Evolutionary conservation across 2,329 filamentous ascomycete genomes (phyloP), one percentile per base, ranked within the genome.

Genomic region (Dothiorella sarmentorum): DNA sequence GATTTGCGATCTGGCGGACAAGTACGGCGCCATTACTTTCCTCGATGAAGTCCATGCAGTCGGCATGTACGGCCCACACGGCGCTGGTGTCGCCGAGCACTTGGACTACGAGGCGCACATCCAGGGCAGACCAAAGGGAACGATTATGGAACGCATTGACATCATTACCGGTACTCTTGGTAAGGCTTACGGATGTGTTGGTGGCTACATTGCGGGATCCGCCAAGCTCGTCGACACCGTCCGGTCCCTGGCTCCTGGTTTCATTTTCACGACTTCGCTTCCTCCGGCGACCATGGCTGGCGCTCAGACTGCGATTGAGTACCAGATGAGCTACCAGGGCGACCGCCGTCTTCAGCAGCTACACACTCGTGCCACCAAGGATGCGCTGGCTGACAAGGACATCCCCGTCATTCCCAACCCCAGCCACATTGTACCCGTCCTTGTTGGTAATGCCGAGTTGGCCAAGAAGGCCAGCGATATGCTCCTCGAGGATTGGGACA

Each of bases 341-440:
- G 94, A 99, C 74, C 88, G 94, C 56, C 84, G 89, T 58, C 85
- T 97, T 49, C 94, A 99, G 77, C 94, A 99, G 76, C 83, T 97
- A 62, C 94, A 99, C 79, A 97, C 94, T 11, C 90, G 92, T 49
- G 91, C 91, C 13, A 91, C 97, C 62, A 99, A 97, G 80, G 86
- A 91, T 63, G 85, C 89, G 6, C 80, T 99, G 62, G 82, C 82
- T 62, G 85, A 82, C 1, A 84, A 85, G 63, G 89, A 96, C 69
- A 97, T 99, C 63, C 94, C 94, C 6, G 94, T 99, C 56, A 97
- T 99, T 59, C 93, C 93, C 2, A 99, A 99, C 77, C 94, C 94
- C 0, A 95, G 90, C 51, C 94, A 99, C 78, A 99, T 99, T 69
- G 83, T 99, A 55, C 94, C 94, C 3, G 84, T 97, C 57, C 82